Evolutionary conservation across 2,329 filamentous ascomycete species (phyloP), one percentile per base, ranked within the genome.

Genomic region (Anthostomella pinea): DNA sequence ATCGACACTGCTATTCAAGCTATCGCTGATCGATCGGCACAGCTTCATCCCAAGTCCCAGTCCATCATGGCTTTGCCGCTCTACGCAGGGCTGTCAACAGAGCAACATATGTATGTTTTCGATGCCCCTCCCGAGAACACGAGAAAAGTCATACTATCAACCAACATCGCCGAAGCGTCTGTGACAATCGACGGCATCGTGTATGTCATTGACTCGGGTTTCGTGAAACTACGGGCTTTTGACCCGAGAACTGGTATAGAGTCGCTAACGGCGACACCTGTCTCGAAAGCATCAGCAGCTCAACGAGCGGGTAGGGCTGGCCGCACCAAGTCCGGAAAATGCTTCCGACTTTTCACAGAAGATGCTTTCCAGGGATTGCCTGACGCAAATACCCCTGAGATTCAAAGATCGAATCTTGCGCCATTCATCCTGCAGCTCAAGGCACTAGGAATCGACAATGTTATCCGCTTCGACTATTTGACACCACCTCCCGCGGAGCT

Each of bases 91-190:
- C 74, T 97, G 5, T 80, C 88, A 2, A 88, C 85, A 7, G 90
- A 96, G 47, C 83, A 96, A 55, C 93, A 97, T 58, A 91, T 95
- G 80, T 90, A 90, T 48, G 85, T 97, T 25, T 97, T 97, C 58
- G 88, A 95, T 52, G 81, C 85, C 35, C 70, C 89, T 2, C 81
- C 87, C 0, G 81, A 87, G 43, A 83, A 90, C 41, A 90, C 83
- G 2, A 78, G 93, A 26, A 97, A 97, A 58, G 85, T 96, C 24
- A 86, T 98, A 22, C 83, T 96, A 48, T 85, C 87, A 4, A 97
- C 93, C 40, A 97, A 97, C 58, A 96, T 97, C 47, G 89, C 93
- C 9, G 93, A 98, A 68, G 91, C 93, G 4, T 95, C 88, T 2
- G 85, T 98, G 27, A 97, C 93, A 11, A 94, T 97, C 38, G 83